Conservation (phyloP, 331 rosid species). For the Malus hybrid region DNA sequence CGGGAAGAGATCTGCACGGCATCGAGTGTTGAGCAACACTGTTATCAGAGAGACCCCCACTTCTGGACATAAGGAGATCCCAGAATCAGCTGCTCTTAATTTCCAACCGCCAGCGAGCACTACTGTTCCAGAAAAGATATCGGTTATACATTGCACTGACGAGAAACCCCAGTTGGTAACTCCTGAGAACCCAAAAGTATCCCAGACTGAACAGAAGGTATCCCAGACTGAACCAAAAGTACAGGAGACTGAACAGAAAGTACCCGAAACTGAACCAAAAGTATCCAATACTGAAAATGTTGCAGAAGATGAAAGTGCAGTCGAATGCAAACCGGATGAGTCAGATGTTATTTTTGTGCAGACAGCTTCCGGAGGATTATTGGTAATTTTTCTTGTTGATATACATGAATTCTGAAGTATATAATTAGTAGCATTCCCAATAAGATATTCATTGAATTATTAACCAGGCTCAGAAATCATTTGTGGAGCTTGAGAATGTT, state of each 20-base stretch:
- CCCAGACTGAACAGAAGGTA: constrained; percentile 14
- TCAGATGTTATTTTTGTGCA: constrained; percentile 55
- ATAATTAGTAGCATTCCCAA: not conserved
- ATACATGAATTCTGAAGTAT: constrained; percentile 1
- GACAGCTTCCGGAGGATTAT: constrained; percentile 56
- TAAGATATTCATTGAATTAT: not conserved
- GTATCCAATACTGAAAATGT: constrained; percentile 15
- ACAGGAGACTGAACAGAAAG: not conserved
- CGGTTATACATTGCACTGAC: constrained; percentile 25
- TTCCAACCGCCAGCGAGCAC: constrained; percentile 17
- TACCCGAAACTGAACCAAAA: constrained; percentile 12
- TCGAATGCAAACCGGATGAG: constrained; percentile 35
- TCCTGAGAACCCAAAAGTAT: constrained; percentile 28
- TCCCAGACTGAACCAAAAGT: not conserved
- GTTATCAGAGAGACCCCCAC: constrained; percentile 50
- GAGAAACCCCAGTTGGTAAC: constrained; percentile 55
- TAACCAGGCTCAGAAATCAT: constrained; percentile 52
- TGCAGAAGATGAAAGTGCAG: constrained; percentile 37
- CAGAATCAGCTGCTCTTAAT: constrained; percentile 20
- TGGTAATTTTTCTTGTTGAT: constrained; percentile 43
- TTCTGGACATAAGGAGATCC: constrained; percentile 55
- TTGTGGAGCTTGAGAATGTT: constrained; percentile 43
- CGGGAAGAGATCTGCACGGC: constrained; percentile 73
- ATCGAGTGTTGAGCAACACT: constrained; percentile 90
- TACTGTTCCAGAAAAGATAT: constrained; percentile 41